A percentile compares a stretch with the other conserved stretches of the same genome.
phyloP scores from a whole-genome alignment of 495 filamentous ascomycete species.

The Aspergillus conjunctus region DNA sequence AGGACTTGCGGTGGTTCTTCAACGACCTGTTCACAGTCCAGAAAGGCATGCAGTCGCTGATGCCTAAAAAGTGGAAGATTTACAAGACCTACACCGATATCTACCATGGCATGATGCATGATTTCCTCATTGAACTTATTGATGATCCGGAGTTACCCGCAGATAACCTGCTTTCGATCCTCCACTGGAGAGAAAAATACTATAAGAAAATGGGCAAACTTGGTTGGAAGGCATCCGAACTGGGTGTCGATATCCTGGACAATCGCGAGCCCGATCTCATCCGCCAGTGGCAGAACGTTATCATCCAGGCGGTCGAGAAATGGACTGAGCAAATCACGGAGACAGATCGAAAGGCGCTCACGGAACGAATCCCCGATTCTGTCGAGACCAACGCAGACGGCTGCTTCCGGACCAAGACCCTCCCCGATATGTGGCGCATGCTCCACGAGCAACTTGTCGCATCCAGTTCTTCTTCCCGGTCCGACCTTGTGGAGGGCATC shows the following conservation, averaged over 20 bases:
- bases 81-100: slow-evolving; percentile 85
- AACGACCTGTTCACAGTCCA: slow-evolving; percentile 93
- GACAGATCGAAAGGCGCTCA: slow-evolving; percentile 77
- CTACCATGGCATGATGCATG: slow-evolving; percentile 93
- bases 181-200: slow-evolving; percentile 95
- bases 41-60: slow-evolving; percentile 81
- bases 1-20: slow-evolving; percentile 91
- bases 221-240: slow-evolving; percentile 69
- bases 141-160: slow-evolving; percentile 78
- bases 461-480: slow-evolving; percentile 75
- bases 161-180: slow-evolving; percentile 81
- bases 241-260: slow-evolving; percentile 82
- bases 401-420: slow-evolving; percentile 83
- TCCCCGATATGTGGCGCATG: slow-evolving; percentile 97
- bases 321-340: slow-evolving; percentile 93
- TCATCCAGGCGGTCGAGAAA: slow-evolving; percentile 92
- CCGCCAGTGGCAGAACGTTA: slow-evolving; percentile 88
- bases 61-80: slow-evolving; percentile 98
- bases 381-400: slow-evolving; percentile 84
- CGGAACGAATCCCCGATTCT: slow-evolving; percentile 72
- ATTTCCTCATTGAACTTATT: slow-evolving; percentile 78
- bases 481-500: slow-evolving; percentile 88
- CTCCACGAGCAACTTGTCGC: slow-evolving; percentile 85
- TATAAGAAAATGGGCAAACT: slow-evolving; percentile 93
- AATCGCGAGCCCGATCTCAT: slow-evolving; percentile 85